These are phyloP conservation scores for Cercospora sp. DNA, from an alignment of 2,329 filamentous ascomycete species.

Conservation along the genomic window DNA sequence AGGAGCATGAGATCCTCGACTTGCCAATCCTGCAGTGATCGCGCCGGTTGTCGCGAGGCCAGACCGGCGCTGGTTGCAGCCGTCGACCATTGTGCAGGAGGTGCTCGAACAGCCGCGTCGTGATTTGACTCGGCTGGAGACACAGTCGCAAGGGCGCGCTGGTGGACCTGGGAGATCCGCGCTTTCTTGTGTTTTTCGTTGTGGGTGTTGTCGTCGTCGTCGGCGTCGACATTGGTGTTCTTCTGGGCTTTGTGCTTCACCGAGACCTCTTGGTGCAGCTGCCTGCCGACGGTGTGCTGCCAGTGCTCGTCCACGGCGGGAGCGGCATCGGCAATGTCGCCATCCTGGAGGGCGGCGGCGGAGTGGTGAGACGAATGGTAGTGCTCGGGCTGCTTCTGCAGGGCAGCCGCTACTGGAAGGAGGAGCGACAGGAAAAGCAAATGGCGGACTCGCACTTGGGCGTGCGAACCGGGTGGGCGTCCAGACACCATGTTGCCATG, in stretches of 20 bases:
- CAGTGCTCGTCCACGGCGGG: constrained; percentile 26
- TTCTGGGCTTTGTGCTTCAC: constrained; percentile 32
- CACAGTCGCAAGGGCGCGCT: constrained; percentile 95
- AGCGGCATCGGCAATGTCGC: constrained; percentile 26
- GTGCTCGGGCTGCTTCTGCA: constrained; percentile 41
- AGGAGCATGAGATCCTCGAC: constrained; percentile 99
- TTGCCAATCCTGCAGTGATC: constrained; percentile 98
- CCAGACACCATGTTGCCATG: constrained; percentile 38
- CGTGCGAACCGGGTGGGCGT: constrained; percentile 33
- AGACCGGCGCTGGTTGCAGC: constrained; percentile 55
- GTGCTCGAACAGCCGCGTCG: constrained; percentile 85
- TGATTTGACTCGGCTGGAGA: constrained; percentile 72
- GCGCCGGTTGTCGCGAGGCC: constrained; percentile 86
- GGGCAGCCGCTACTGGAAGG: constrained; percentile 39
- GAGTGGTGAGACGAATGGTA: constrained; percentile 18
- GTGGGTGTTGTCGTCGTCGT: constrained; percentile 24
- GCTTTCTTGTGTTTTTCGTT: constrained; percentile 34
- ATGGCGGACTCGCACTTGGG: constrained; percentile 32
- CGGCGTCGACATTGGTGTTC: constrained; percentile 28
- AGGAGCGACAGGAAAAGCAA: constrained; percentile 35
- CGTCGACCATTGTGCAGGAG: constrained; percentile 63
- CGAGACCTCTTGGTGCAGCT: constrained; percentile 30
- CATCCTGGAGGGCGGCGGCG: constrained; percentile 17
- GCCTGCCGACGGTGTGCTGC: constrained; percentile 26
- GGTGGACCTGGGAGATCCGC: constrained; percentile 54